Evolutionary conservation across 768 basidiomycete species (phyloP).

Genomic region (Xanthoconium stramineum): DNA sequence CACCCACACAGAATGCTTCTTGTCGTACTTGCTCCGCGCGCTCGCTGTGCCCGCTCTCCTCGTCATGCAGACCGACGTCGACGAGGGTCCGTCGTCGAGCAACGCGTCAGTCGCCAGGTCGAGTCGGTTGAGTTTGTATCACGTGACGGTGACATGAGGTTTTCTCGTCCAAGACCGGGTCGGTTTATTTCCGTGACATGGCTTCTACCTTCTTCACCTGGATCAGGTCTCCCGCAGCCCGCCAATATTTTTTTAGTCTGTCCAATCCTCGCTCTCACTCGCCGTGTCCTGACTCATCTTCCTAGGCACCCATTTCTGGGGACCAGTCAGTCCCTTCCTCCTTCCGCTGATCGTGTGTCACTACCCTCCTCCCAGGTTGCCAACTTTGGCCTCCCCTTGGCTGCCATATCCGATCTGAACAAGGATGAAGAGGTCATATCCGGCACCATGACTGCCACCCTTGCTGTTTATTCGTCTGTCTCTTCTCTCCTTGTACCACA

Average conservation of each 20-base stretch:
- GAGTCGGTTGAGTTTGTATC: neutral
- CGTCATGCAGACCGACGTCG: neutral
- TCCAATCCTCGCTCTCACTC: slow-evolving; percentile 10
- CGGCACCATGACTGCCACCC: slow-evolving; percentile 92
- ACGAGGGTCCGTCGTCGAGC: neutral
- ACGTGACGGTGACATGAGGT: slow-evolving; percentile 10
- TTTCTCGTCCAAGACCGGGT: neutral
- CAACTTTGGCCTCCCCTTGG: slow-evolving; percentile 97
- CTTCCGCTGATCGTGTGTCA: slow-evolving; percentile 1
- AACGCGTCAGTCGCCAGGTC: neutral
- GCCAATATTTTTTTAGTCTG: slow-evolving; percentile 95
- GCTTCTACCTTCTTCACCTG: slow-evolving; percentile 84
- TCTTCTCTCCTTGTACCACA: slow-evolving; percentile 4
- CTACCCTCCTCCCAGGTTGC: slow-evolving; percentile 60
- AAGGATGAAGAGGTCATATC: slow-evolving; percentile 98
- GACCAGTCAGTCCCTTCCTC: slow-evolving; percentile 64
- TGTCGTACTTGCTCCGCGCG: neutral
- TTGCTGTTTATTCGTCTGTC: slow-evolving; percentile 89
- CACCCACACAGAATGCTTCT: neutral
- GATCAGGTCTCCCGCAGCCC: slow-evolving; percentile 86
- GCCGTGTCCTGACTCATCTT: slow-evolving; percentile 19
- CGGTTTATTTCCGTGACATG: slow-evolving; percentile 41
- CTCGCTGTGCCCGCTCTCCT: neutral
- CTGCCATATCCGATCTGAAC: slow-evolving; percentile 83
- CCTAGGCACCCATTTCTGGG: slow-evolving; percentile 96